Evolutionary conservation across 2,329 filamentous ascomycete genomes (phyloP).

Genomic region (Fusarium sterilihyphosum): DNA sequence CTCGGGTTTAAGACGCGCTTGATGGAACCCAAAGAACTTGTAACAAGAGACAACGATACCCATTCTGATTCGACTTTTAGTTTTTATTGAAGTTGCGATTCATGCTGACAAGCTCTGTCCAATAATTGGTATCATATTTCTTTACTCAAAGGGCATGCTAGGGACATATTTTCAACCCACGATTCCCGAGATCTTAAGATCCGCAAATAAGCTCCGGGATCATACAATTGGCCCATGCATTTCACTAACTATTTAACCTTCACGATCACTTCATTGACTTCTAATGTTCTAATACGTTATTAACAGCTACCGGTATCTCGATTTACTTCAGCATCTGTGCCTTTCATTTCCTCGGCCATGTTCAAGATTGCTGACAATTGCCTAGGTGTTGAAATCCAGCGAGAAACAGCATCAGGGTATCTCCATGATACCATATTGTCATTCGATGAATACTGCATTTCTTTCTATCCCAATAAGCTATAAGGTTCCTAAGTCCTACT

Average conservation of each 20-base stretch:
- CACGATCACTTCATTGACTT: background rate
- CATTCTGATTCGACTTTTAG: background rate
- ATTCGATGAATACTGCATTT: background rate
- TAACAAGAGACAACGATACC: background rate
- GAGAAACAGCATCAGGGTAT: fast-evolving
- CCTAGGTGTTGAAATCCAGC: fast-evolving
- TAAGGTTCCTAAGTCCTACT: fast-evolving
- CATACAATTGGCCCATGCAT: background rate
- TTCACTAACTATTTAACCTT: background rate
- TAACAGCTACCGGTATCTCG: background rate
- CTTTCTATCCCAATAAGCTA: background rate
- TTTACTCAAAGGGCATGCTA: fast-evolving
- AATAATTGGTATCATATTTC: fast-evolving
- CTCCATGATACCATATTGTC: background rate
- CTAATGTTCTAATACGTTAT: fast-evolving
- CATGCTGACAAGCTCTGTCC: fast-evolving
- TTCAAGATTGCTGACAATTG: background rate
- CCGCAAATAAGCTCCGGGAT: background rate
- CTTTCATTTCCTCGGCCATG: fast-evolving
- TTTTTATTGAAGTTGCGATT: fast-evolving
- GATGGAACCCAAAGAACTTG: background rate
- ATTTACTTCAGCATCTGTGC: fast-evolving
- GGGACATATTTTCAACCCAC: background rate
- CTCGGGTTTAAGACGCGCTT: background rate
- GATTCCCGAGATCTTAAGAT: background rate